A percentile compares a stretch with the other conserved stretches of the same genome.
phyloP scores from a whole-genome alignment of 2,329 filamentous ascomycete genomes.

The Chaetomium sp. region DNA sequence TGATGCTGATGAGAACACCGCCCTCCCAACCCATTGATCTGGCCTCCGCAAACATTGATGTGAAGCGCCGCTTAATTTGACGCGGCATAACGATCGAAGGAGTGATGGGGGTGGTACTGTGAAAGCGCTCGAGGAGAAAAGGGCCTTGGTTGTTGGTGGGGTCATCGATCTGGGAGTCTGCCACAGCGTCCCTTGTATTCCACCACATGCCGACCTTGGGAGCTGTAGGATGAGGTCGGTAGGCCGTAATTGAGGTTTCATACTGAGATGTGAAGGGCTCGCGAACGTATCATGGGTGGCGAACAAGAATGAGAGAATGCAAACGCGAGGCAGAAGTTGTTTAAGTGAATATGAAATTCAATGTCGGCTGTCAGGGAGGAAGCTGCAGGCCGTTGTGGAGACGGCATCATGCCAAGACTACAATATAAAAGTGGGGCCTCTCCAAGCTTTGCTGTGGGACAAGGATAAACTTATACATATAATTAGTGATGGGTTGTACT shows the following conservation, averaged over 20 bases:
- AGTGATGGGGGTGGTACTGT: not conserved
- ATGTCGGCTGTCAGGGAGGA: too few species aligned
- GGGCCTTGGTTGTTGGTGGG: not conserved
- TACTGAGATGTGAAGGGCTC: not conserved
- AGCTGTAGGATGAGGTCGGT: not conserved
- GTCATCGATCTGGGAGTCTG: not conserved
- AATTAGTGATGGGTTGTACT: too few species aligned
- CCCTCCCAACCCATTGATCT: not conserved
- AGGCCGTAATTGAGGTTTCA: conserved; percentile 6
- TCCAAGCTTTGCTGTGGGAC: too few species aligned
- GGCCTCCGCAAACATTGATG: not conserved
- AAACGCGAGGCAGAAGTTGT: too few species aligned
- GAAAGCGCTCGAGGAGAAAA: not conserved
- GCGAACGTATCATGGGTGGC: too few species aligned
- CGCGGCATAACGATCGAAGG: not conserved
- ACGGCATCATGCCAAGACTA: too few species aligned
- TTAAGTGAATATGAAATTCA: too few species aligned
- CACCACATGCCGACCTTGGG: not conserved
- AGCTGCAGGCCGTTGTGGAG: too few species aligned
- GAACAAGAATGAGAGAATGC: too few species aligned
- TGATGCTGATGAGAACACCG: conserved; percentile 6
- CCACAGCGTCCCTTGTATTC: not conserved
- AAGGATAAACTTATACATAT: too few species aligned
- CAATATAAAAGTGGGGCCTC: too few species aligned
- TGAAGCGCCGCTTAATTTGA: not conserved